A percentile compares a stretch with the other conserved stretches of the same genome.
phyloP scores from a whole-genome alignment of 1,284 basidiomycete genomes.

The Coniferiporia sulphurascens region DNA sequence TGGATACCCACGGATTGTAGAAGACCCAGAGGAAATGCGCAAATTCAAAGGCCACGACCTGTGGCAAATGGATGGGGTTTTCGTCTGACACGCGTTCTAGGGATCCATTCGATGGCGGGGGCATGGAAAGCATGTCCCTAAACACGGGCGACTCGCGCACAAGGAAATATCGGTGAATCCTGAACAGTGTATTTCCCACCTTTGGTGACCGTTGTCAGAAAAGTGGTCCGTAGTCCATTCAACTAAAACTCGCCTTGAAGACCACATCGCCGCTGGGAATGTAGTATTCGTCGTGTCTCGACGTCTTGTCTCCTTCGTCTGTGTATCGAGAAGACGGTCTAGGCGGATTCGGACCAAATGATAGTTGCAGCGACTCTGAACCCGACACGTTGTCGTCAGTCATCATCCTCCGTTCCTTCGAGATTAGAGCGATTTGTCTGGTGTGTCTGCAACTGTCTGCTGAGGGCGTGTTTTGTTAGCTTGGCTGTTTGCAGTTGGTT shows the following conservation, averaged over 20 bases:
- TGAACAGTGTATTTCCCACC: conserved; percentile 47
- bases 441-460: no score
- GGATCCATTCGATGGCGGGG: conserved; percentile 36
- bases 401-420: no score
- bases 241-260: background rate
- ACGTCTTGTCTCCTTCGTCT: no score
- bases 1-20: conserved; percentile 53
- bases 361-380: no score
- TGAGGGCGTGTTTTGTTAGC: no score
- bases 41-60: conserved; percentile 46
- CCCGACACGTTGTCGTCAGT: no score
- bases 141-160: conserved; percentile 57
- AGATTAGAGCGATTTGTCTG: no score
- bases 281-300: conserved; percentile 14
- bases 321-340: no score
- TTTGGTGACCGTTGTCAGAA: conserved; percentile 23
- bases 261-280: conserved; percentile 16
- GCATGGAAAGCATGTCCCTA: conserved; percentile 20
- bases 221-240: background rate
- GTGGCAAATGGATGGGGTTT: conserved; percentile 47
- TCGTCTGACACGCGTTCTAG: conserved; percentile 39
- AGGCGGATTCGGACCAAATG: no score
- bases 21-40: conserved; percentile 63
- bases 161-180: conserved; percentile 61
- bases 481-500: no score